Conservation (phyloP, 805 yeast species). For the Schwanniomyces sp. region DNA sequence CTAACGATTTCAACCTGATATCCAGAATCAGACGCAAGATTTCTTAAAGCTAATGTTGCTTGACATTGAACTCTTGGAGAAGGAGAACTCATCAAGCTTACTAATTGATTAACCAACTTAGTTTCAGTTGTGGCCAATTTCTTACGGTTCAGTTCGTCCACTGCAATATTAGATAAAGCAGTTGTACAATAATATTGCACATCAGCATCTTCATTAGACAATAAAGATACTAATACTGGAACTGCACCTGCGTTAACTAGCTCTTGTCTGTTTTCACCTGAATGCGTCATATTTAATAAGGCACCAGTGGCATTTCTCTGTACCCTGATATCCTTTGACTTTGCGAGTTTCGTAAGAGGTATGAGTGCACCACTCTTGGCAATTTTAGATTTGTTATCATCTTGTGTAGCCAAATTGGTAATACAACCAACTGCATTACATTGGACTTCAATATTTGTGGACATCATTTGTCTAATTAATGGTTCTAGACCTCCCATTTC, state of each 20-base stretch:
- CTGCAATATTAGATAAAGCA: slow-evolving; percentile 95
- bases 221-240: slow-evolving; percentile 86
- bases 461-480: slow-evolving; percentile 95
- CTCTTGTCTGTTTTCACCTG: slow-evolving; percentile 93
- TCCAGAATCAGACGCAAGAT: slow-evolving; percentile 92
- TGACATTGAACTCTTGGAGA: slow-evolving; percentile 97
- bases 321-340: slow-evolving; percentile 90
- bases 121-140: slow-evolving; percentile 91
- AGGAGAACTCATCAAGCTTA: slow-evolving; percentile 87
- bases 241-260: slow-evolving; percentile 97
- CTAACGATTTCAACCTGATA: slow-evolving; percentile 95
- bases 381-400: slow-evolving; percentile 92
- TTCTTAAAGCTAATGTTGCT: slow-evolving; percentile 94
- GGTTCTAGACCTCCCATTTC: slow-evolving; percentile 99
- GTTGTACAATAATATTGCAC: slow-evolving; percentile 99
- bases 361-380: slow-evolving; percentile 95
- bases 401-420: slow-evolving; percentile 96
- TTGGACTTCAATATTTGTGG: slow-evolving; percentile 95
- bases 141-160: slow-evolving; percentile 87
- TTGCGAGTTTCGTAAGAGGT: slow-evolving; percentile 92
- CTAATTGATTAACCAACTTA: slow-evolving; percentile 82
- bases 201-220: slow-evolving; percentile 87
- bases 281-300: slow-evolving; percentile 94
- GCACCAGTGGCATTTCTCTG: slow-evolving; percentile 99
- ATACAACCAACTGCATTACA: slow-evolving; percentile 99